Conservation (phyloP, 495 filamentous ascomycete species). For the Bacidia gigantensis region DNA sequence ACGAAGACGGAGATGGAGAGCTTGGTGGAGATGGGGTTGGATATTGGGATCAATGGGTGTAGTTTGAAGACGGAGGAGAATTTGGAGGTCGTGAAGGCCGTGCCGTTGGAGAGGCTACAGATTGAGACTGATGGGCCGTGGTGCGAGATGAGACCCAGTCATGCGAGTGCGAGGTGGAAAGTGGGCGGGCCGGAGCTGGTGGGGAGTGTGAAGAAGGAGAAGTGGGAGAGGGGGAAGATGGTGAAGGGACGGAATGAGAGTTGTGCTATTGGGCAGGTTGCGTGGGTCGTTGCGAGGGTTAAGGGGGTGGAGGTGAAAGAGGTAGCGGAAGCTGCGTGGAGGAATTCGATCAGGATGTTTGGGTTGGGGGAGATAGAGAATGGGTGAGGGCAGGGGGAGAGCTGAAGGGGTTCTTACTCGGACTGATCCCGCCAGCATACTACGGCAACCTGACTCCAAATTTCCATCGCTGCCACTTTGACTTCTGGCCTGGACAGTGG, state of each 20-base stretch:
- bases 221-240: slow-evolving; percentile 67
- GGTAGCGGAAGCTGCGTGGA: slow-evolving; percentile 77
- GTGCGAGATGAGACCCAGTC: slow-evolving; percentile 46
- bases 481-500: too few species aligned
- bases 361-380: slow-evolving; percentile 40
- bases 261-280: slow-evolving; percentile 69
- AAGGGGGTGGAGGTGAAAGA: slow-evolving; percentile 69
- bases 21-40: slow-evolving; percentile 59
- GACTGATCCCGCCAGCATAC: too few species aligned
- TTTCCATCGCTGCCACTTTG: too few species aligned
- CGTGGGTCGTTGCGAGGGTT: slow-evolving; percentile 67
- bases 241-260: slow-evolving; percentile 91
- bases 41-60: slow-evolving; percentile 84
- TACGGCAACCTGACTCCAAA: too few species aligned
- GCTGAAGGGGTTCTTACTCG: too few species aligned
- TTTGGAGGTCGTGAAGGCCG: slow-evolving; percentile 59
- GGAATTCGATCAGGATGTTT: slow-evolving; percentile 71
- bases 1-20: slow-evolving; percentile 67
- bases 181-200: slow-evolving; percentile 31
- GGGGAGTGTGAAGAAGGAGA: slow-evolving; percentile 82
- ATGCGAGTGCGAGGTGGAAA: slow-evolving; percentile 38
- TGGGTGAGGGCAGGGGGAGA: too few species aligned
- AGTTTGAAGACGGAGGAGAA: slow-evolving; percentile 88
- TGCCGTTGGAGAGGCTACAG: slow-evolving; percentile 63
- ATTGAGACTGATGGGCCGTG: slow-evolving; percentile 93